Evolutionary conservation across 257 asterid genomes (phyloP).

Genomic region (Osmanthus fragrans): DNA sequence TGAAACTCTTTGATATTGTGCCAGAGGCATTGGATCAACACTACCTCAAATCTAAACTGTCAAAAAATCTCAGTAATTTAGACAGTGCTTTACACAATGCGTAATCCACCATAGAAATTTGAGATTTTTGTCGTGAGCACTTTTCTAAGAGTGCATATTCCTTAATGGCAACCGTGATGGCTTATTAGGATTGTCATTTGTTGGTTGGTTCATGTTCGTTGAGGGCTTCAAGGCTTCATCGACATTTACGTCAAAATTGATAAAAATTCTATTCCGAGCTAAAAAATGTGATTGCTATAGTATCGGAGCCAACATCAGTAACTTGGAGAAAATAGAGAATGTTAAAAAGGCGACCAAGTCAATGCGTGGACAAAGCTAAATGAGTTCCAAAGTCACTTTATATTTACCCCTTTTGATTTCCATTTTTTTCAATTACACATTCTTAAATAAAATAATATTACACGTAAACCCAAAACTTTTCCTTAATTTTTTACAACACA

Average conservation of each 20-base stretch:
- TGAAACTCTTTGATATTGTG: slow-evolving; percentile 41
- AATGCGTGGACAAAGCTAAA: too few species aligned
- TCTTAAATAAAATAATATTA: too few species aligned
- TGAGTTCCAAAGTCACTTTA: too few species aligned
- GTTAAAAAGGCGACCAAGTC: too few species aligned
- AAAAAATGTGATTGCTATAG: slow-evolving; percentile 1
- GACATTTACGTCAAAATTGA: slow-evolving; percentile 16
- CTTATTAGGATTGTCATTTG: slow-evolving; percentile 20
- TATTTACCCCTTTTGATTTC: too few species aligned
- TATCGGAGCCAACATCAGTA: neutral
- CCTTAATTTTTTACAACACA: too few species aligned
- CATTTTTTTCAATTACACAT: too few species aligned
- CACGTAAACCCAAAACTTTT: too few species aligned
- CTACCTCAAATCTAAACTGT: slow-evolving; percentile 1
- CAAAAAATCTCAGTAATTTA: neutral
- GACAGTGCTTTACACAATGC: slow-evolving; percentile 35
- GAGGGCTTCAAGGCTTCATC: slow-evolving; percentile 14
- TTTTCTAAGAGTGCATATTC: slow-evolving; percentile 25
- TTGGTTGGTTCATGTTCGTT: slow-evolving; percentile 23
- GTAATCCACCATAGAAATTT: slow-evolving; percentile 45
- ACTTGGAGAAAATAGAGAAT: too few species aligned
- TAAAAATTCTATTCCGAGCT: neutral
- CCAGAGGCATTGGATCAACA: slow-evolving; percentile 41
- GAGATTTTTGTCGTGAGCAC: slow-evolving; percentile 38
- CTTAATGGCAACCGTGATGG: neutral